Evolutionary conservation across 306 rosid genomes (phyloP).

Genomic region (Sicyos edulis): DNA sequence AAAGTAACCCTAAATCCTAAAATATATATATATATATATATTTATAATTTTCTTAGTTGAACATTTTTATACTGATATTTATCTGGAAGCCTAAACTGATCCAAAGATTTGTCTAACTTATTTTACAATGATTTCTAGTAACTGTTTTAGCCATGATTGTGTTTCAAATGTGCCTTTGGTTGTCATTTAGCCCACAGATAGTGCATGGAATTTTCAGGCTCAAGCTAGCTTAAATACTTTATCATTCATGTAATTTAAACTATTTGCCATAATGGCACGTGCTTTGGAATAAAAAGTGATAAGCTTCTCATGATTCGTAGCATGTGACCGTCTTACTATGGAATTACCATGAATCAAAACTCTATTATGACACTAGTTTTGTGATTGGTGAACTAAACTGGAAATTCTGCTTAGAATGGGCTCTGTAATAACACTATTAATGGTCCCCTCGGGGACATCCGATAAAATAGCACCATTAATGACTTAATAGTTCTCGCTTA

Average conservation of each 20-base stretch:
- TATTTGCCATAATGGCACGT: neutral
- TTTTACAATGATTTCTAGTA: neutral
- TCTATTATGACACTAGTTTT: neutral
- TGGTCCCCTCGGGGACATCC: no score
- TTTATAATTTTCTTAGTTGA: neutral
- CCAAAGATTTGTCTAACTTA: neutral
- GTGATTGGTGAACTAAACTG: neutral
- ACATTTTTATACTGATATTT: neutral
- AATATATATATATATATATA: no score
- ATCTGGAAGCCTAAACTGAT: neutral
- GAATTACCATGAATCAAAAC: neutral
- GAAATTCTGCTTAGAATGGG: neutral
- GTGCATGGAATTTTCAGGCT: neutral
- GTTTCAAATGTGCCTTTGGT: constrained; percentile 3
- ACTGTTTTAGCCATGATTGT: neutral
- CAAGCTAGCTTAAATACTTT: neutral
- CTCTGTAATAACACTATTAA: no score
- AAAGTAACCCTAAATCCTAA: no score
- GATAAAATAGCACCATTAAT: no score
- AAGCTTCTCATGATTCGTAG: no score
- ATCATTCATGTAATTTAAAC: neutral
- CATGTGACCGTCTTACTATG: neutral
- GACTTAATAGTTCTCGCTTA: neutral
- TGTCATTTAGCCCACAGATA: neutral
- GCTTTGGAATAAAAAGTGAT: no score